phyloP scores from a whole-genome alignment of 2,329 filamentous ascomycete species.

The Graphilbum fragrans region DNA sequence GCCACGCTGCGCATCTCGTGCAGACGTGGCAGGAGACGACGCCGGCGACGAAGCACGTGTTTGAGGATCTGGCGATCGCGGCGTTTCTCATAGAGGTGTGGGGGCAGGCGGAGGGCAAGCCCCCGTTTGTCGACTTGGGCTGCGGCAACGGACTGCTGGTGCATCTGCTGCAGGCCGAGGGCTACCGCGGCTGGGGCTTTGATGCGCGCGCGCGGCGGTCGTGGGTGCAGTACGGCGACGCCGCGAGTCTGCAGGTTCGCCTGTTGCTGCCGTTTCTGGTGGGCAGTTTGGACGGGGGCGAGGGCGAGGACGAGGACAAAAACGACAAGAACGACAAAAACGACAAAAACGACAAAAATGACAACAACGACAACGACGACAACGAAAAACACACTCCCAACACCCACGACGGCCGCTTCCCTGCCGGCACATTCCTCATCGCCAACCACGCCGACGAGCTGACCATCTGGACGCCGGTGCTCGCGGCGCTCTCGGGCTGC shows the following conservation, averaged over 20 bases:
- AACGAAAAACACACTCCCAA: slow-evolving; percentile 8
- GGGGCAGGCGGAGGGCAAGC: slow-evolving; percentile 33
- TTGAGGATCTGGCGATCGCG: slow-evolving; percentile 84
- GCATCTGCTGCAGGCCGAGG: slow-evolving; percentile 67
- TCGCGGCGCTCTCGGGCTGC: slow-evolving; percentile 62
- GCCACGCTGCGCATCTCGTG: slow-evolving; percentile 61
- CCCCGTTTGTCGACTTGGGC: slow-evolving; percentile 90
- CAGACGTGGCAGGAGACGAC: slow-evolving; percentile 76
- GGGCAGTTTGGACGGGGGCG: neutral
- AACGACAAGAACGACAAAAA: neutral
- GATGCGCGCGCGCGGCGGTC: slow-evolving; percentile 79
- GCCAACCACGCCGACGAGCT: slow-evolving; percentile 96
- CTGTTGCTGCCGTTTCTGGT: slow-evolving; percentile 22
- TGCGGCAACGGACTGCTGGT: slow-evolving; percentile 91
- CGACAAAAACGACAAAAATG: too few relatives aligned
- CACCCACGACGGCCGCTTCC: slow-evolving; percentile 54
- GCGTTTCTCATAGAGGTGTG: slow-evolving; percentile 90
- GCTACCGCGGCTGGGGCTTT: slow-evolving; percentile 79
- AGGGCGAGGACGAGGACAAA: neutral
- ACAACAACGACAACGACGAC: neutral
- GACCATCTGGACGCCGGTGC: slow-evolving; percentile 87
- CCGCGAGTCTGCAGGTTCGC: slow-evolving; percentile 22
- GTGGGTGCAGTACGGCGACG: slow-evolving; percentile 58
- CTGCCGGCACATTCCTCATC: slow-evolving; percentile 72
- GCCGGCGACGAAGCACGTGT: slow-evolving; percentile 83